Conservation (phyloP, 805 yeast species). For the Nakazawaea populi region DNA sequence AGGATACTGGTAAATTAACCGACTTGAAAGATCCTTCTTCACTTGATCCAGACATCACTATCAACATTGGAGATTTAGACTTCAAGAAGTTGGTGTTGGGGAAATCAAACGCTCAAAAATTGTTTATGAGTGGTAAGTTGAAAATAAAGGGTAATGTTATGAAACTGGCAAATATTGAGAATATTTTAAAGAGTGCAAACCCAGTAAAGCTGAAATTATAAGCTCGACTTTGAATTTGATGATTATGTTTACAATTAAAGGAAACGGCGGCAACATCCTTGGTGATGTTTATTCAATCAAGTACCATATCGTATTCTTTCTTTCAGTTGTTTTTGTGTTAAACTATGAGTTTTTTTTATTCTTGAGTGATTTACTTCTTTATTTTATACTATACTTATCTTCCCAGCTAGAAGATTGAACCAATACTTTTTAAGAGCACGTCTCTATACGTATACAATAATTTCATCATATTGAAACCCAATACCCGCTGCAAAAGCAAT, state of each 20-base stretch:
- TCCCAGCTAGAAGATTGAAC: background rate
- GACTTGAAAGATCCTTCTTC: slow-evolving; percentile 25
- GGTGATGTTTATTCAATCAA: background rate
- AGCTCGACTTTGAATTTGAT: background rate
- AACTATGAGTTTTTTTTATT: slow-evolving; percentile 4
- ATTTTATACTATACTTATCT: slow-evolving; percentile 4
- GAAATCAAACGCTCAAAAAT: slow-evolving; percentile 78
- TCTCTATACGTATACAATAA: too few species aligned
- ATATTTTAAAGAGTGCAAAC: slow-evolving; percentile 50
- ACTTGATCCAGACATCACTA: slow-evolving; percentile 57
- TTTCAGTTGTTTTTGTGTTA: background rate
- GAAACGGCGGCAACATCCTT: background rate
- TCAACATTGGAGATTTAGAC: slow-evolving; percentile 61
- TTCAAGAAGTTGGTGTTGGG: slow-evolving; percentile 68
- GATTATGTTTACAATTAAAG: slow-evolving; percentile 49
- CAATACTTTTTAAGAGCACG: too few species aligned
- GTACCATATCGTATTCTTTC: background rate
- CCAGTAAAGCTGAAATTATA: slow-evolving; percentile 35
- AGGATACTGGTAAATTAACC: slow-evolving; percentile 42
- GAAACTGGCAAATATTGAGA: slow-evolving; percentile 79
- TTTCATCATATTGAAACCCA: slow-evolving; percentile 47
- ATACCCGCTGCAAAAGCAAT: slow-evolving; percentile 73
- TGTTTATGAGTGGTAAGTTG: slow-evolving; percentile 78
- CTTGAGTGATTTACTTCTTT: slow-evolving; percentile 4
- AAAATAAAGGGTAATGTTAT: slow-evolving; percentile 86